Evolutionary conservation across 805 yeast genomes (phyloP), one percentile per base, ranked within the genome.

Genomic region (Candida ponderosae): DNA sequence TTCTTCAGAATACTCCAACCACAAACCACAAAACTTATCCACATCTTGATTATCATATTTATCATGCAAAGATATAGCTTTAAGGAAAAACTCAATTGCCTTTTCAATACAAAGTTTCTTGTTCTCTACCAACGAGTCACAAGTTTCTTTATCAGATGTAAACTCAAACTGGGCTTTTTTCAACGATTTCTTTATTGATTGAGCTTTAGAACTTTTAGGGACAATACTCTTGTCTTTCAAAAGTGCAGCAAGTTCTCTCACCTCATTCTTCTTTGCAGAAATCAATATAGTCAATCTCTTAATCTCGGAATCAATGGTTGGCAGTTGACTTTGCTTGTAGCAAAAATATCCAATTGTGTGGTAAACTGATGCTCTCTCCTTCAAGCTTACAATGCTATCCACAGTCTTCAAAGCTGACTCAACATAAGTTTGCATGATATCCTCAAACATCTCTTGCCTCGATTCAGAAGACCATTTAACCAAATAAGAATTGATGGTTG

Each of bases 21-120:
- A 90, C 10, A 90, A 56, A 0, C 89, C 82, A 56, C 89, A 81
- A 43, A 89, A 81, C 39, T 84, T 73, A 51, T 86, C 94, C 21
- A 81, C 61, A 35, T 75, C 81, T 40, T 72, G 74, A 34, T 72
- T 76, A 37, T 68, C 72, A 41, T 54, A 64, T 3, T 48, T 49
- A 33, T 68, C 72, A 31, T 66, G 55, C 16, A 62, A 56, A 2
- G 66, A 53, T n/a, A 83, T 57, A 14, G 82, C 64, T 31, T 62
- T 66, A 36, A 87, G 49, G 49, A 80, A 85, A 44, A 72, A 80
- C 18, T 66, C 68, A 14, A 80, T 62, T 0, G 94, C 74, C 26
- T 72, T 68, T 18, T 58, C 57, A 6, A 76, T 63, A 47, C 79
- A 75, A 2, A 51, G 56, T 19, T 60, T 57, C 34, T 62, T 63